Conservation (phyloP, 805 yeast genomes). For the Lachancea waltii region DNA sequence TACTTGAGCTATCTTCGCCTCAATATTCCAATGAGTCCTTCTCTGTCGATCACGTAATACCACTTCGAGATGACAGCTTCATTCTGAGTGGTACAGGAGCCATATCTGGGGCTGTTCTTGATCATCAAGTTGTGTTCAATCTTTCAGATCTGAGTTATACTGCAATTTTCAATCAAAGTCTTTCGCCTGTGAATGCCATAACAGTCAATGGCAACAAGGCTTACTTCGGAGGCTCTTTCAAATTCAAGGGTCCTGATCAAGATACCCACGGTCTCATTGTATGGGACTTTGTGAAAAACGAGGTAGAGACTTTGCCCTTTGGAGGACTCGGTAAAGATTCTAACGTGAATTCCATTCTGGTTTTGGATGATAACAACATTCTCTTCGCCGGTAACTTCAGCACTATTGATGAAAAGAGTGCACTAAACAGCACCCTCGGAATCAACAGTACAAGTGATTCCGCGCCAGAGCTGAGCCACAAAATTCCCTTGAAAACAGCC, state of each 20-base stretch:
- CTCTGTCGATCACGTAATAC: constrained; percentile 21
- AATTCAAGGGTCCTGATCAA: constrained; percentile 42
- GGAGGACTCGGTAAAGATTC: constrained; percentile 66
- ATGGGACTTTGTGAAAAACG: constrained; percentile 45
- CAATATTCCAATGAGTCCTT: constrained; percentile 10
- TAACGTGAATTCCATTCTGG: constrained; percentile 54
- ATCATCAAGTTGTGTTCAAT: constrained; percentile 33
- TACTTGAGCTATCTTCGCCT: constrained; percentile 16
- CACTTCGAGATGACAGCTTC: constrained; percentile 30
- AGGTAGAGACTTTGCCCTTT: constrained; percentile 52
- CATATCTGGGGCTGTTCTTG: constrained; percentile 20
- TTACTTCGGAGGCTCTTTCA: constrained; percentile 77
- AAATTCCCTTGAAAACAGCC: constrained; percentile 54
- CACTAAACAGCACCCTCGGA: constrained; percentile 24
- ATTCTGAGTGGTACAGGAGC: constrained; percentile 32
- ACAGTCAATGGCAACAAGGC: constrained; percentile 47
- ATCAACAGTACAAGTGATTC: constrained; percentile 22
- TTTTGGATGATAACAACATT: constrained; percentile 43
- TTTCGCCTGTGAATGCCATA: constrained; percentile 37
- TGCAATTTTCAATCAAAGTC: constrained; percentile 22
- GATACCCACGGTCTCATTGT: constrained; percentile 43
- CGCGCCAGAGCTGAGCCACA: constrained; percentile 48
- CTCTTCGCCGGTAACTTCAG: constrained; percentile 76
- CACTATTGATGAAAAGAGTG: constrained; percentile 48
- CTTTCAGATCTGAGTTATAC: constrained; percentile 22